Evolutionary conservation across 2,329 filamentous ascomycete genomes (phyloP), one percentile per base, ranked within the genome.

Genomic region (Fusarium neocosmosporiellum): DNA sequence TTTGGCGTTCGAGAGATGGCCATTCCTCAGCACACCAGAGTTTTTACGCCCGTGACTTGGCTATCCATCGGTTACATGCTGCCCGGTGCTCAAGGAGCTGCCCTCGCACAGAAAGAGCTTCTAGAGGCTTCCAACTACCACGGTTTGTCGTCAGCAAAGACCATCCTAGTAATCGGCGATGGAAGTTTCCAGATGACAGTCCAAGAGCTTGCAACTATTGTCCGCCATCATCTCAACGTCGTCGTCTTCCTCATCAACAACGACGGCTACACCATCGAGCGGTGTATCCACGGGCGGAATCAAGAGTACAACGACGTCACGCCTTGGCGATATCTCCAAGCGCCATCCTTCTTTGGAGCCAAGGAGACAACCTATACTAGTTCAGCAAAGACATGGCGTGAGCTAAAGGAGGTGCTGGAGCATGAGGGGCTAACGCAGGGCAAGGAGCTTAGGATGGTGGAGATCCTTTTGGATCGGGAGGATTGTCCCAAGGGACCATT

Each of bases 101-200:
- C 53, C 3, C 53, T 57, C 5, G 53, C 53, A 8, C 53, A 57
- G 34, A 24, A 57, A 2, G 53, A 57, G 22, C 53, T 57, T n/a
- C 22, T 57, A 3, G 22, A 57, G 7, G 33, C 53, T 13, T 57
- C 53, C 5, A 57, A 57, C 2, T 75, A 72, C 39, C 54, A 73
- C 20, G 69, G 67, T n/a, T 18, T 75, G 18, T 63, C 68, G 16
- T 63, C 67, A 11, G 75, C 80, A 8, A 78, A 79, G 16, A 88
- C 89, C 0, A 84, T 91, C 11, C 80, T 91, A 2, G 84, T 90
- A 68, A 90, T 90, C 36, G 90, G 90, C 7, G 90, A 92, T 60
- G 91, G 90, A 5, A 90, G 89, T 69, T 86, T 93, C 66, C 88
- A 92, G 71, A 88, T 93, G 81, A 93, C 90, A 0, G 89, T 86